Evolutionary conservation across 139 green algal species (phyloP).

Genomic region (Micractinium sp.): DNA sequence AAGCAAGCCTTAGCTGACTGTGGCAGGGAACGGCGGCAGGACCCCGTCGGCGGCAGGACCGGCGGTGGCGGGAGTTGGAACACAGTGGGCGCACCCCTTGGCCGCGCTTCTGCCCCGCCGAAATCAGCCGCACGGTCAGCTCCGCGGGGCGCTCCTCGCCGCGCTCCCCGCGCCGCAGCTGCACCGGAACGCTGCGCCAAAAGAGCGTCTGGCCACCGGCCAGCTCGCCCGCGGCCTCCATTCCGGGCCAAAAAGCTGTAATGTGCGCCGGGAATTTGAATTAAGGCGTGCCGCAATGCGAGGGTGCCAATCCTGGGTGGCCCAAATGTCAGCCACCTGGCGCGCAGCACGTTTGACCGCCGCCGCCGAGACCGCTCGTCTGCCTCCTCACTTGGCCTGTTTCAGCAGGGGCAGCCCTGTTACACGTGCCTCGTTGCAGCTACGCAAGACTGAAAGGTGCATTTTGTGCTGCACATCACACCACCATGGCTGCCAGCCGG

Average conservation of each 20-base stretch:
- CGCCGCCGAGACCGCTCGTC: no score
- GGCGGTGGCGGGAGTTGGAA: slow-evolving; percentile 4
- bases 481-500: slow-evolving; percentile 14
- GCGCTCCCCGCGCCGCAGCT: slow-evolving; percentile 59
- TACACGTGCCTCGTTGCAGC: no score
- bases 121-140: slow-evolving; percentile 17
- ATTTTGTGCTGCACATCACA: slow-evolving; percentile 5
- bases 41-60: background rate
- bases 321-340: no score
- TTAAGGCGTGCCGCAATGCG: background rate
- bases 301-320: no score
- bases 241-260: background rate
- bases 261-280: background rate
- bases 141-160: background rate
- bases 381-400: no score
- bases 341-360: no score
- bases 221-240: slow-evolving; percentile 1
- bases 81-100: background rate
- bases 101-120: background rate
- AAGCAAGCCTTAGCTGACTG: background rate
- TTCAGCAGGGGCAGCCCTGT: no score
- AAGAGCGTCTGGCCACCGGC: slow-evolving; percentile 62
- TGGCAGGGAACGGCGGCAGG: background rate
- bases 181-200: slow-evolving; percentile 74
- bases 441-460: no score